Evolutionary conservation across 1,284 basidiomycete genomes (phyloP).

Genomic region (Papiliotrema fonsecae): DNA sequence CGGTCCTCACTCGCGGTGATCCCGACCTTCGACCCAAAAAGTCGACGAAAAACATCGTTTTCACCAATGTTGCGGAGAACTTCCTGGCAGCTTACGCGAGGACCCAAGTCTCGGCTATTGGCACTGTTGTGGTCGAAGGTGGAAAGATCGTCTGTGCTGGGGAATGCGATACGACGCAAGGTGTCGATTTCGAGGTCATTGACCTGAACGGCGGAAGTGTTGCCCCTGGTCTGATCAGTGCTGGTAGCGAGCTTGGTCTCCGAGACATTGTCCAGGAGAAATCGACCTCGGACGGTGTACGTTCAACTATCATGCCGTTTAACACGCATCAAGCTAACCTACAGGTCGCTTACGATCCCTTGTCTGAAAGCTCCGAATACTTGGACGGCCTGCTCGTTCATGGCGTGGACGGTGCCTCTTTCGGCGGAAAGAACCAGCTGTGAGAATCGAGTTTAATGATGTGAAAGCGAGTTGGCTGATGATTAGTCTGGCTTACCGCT

Average conservation of each 20-base stretch:
- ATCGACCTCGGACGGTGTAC: conserved; percentile 62
- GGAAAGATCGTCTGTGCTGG: conserved; percentile 48
- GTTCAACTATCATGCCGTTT: conserved; percentile 2
- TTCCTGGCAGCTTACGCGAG: too few relatives aligned
- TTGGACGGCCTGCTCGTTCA: conserved; percentile 56
- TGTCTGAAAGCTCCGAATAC: conserved; percentile 56
- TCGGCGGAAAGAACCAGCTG: conserved; percentile 64
- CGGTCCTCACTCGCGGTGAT: conserved; percentile 40
- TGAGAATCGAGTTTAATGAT: conserved; percentile 42
- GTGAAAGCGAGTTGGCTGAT: conserved; percentile 23
- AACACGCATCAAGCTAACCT: too few relatives aligned
- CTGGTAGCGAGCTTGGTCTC: conserved; percentile 48
- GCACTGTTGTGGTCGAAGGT: conserved; percentile 38
- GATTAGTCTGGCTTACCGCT: conserved; percentile 51
- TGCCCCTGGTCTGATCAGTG: conserved; percentile 46
- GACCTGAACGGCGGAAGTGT: conserved; percentile 49
- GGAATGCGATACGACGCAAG: conserved; percentile 16
- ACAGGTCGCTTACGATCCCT: conserved; percentile 50
- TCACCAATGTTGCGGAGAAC: conserved; percentile 40
- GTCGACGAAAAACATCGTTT: conserved; percentile 35
- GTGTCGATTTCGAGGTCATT: conserved; percentile 28
- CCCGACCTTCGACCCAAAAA: conserved; percentile 39
- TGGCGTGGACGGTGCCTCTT: conserved; percentile 69
- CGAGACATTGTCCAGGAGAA: conserved; percentile 54
- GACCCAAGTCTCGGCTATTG: neutral